A percentile compares a stretch with the other conserved stretches of the same genome.
Evolutionary conservation across 2,329 filamentous ascomycete genomes (phyloP).

Genomic region (Venturia asperata): DNA sequence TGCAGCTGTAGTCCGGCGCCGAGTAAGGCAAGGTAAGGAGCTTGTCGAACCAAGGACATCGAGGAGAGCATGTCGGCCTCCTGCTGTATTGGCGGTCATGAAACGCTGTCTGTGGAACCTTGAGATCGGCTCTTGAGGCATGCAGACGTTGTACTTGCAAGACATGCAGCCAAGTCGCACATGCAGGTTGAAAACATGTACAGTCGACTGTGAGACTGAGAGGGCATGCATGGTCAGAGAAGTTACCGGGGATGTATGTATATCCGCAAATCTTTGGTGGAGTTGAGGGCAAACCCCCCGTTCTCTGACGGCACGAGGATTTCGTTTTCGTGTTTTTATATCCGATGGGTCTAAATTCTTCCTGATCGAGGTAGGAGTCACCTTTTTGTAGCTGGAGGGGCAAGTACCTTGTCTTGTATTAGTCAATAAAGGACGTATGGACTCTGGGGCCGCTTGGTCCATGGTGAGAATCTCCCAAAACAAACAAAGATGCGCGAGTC

Average conservation of each 20-base stretch:
- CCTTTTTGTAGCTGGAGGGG: background rate
- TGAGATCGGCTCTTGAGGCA: background rate
- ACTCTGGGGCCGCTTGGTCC: background rate
- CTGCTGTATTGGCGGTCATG: background rate
- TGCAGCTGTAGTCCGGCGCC: background rate
- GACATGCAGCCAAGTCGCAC: slow-evolving; percentile 2
- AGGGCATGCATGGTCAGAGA: background rate
- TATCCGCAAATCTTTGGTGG: background rate
- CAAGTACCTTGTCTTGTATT: background rate
- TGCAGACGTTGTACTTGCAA: background rate
- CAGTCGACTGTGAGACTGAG: background rate
- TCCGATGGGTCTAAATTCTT: background rate
- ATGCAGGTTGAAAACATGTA: background rate
- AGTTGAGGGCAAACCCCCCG: background rate
- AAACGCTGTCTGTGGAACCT: background rate
- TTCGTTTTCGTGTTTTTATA: background rate
- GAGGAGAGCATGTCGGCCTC: background rate
- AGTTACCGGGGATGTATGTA: background rate
- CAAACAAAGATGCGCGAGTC: background rate
- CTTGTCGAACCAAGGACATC: background rate
- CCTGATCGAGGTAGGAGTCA: background rate
- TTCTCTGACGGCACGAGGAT: background rate
- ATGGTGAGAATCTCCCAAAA: background rate
- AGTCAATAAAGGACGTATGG: background rate
- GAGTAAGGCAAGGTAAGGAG: background rate